Evolutionary conservation across 257 asterid genomes (phyloP), one percentile per base, ranked within the genome.

Genomic region (Dorcoceras hygrometricum): DNA sequence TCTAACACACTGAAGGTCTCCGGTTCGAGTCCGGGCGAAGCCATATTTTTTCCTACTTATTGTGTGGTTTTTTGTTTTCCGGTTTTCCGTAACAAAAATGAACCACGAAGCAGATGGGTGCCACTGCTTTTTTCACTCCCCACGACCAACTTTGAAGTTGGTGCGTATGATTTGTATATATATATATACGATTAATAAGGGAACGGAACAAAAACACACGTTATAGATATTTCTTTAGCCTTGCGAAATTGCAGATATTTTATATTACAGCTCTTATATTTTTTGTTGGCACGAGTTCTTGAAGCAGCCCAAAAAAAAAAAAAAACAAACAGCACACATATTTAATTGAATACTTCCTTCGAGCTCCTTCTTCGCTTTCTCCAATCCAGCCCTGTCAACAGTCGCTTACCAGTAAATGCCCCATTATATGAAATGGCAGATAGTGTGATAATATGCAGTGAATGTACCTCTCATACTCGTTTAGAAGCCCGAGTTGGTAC

Each of bases 351-450:
- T 90, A 86, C 97, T 88, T 54, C 3, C 75, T 54, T 78, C 85
- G 60, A 88, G 71, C 79, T 88, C 96, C 74, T 82, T 80, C 89
- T 86, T 88, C 19, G 97, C 96, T 56, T 83, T 88, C 77, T 83
- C 92, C 86, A 90, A 76, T 67, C 96, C 96, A 54, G 39, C 83
- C 85, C 96, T 88, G 81, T 28, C 7, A 7, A 62, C 48, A 73
- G 8, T 25, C 22, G 48, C 39, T 51, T 34, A 55, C 1, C 16
- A 6, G 22, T 58, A 34, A 73, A 39, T 54, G 27, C 11, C 51
- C 31, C 10, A 36, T 3, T 16, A 8, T 59, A 32, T 25, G 27
- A 61, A 63, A 32, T 48, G 27, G 18, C 20, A 8, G 14, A 43
- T 31, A 31, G n/a, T 25, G 32, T 53, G 43, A 20, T 18, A 43